These are phyloP conservation scores for Volutella citrinella DNA, from an alignment of 2,329 filamentous ascomycete species.

Conservation along the genomic window DNA sequence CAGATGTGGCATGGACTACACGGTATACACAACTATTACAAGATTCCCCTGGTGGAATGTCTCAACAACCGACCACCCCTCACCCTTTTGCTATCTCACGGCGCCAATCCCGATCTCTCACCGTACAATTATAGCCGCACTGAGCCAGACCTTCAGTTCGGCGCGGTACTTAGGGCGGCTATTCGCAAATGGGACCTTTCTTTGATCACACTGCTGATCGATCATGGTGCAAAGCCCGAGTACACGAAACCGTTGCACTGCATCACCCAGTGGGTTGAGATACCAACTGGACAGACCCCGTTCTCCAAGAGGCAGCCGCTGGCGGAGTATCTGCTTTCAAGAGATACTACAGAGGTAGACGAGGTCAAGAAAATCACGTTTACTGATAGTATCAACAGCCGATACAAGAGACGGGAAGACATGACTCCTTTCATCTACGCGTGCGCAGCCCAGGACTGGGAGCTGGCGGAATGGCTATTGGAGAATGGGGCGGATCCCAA, in stretches of 20 bases:
- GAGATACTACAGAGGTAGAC: neutral
- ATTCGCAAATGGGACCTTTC: neutral
- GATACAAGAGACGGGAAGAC: neutral
- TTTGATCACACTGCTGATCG: neutral
- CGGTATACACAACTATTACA: neutral
- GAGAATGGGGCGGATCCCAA: conserved; percentile 1
- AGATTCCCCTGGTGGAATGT: neutral
- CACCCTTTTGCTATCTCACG: neutral
- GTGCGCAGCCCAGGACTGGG: conserved; percentile 3
- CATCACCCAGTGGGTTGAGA: neutral
- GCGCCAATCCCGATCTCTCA: neutral
- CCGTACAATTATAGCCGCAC: neutral
- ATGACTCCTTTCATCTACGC: conserved; percentile 5
- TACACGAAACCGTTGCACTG: neutral
- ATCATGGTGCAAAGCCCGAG: neutral
- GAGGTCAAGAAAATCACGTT: conserved; percentile 3
- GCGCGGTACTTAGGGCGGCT: neutral
- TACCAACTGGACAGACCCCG: neutral
- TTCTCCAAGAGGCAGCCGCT: conserved; percentile 1
- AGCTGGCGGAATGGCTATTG: conserved; percentile 4
- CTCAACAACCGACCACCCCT: conserved; percentile 2
- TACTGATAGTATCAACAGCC: neutral
- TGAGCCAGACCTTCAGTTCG: neutral
- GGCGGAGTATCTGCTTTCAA: conserved; percentile 3
- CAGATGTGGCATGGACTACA: conserved; percentile 1